These are phyloP conservation scores for Erigeron canadensis DNA, from an alignment of 129 eudicot species.

Conservation along the genomic window DNA sequence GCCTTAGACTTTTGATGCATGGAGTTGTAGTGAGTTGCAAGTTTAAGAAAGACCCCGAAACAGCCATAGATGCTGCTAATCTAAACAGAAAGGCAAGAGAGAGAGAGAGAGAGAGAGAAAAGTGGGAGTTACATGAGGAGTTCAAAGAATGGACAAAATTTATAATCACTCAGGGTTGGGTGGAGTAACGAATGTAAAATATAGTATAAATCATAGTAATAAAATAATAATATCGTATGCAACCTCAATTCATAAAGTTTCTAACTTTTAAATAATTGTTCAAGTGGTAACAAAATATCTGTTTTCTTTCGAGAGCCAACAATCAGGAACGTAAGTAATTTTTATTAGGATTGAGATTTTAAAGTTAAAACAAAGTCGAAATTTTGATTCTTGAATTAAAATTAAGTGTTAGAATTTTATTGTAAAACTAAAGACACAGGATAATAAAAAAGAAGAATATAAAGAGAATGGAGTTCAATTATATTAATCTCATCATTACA, in stretches of 20 bases:
- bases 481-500: too few relatives aligned
- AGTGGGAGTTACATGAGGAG: constrained; percentile 24
- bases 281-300: too few relatives aligned
- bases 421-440: too few relatives aligned
- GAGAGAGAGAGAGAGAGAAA: constrained; percentile 5
- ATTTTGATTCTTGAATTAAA: too few relatives aligned
- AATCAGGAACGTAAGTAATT: too few relatives aligned
- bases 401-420: too few relatives aligned
- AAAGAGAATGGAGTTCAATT: too few relatives aligned
- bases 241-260: neutral
- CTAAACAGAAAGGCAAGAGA: constrained; percentile 7
- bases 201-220: too few relatives aligned
- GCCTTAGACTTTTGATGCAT: constrained; percentile 26
- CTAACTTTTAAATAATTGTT: neutral
- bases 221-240: constrained; percentile 19
- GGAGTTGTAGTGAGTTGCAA: constrained; percentile 44
- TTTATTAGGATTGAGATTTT: too few relatives aligned
- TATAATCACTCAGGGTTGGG: constrained; percentile 35
- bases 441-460: too few relatives aligned
- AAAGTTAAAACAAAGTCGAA: too few relatives aligned
- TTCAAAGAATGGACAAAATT: constrained; percentile 38
- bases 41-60: constrained; percentile 40
- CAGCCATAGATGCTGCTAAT: constrained; percentile 65
- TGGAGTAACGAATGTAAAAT: constrained; percentile 34
- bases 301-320: too few relatives aligned